Evolutionary conservation across 768 basidiomycete species (phyloP), one percentile per base, ranked within the genome.

Genomic region (Russula earlei): DNA sequence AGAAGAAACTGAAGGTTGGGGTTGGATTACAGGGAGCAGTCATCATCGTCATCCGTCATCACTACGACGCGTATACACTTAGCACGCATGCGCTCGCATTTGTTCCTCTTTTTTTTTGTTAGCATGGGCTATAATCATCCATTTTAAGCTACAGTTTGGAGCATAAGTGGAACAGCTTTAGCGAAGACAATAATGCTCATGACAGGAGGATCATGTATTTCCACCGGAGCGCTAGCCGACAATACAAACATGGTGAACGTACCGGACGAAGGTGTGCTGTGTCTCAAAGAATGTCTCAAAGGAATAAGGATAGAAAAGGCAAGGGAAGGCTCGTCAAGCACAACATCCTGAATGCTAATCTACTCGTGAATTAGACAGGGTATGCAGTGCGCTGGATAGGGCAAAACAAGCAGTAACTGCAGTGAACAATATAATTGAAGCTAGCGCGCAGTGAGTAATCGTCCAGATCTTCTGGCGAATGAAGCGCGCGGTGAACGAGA

Each of bases 281-380:
- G 41, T 58, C 43, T 49, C 52, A 40, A n/a, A 31, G 36, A 53
- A 37, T 42, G 31, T 49, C 41, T 14, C 4, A 29, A 41, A 38
- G 3, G 34, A 44, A 58, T 58, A 58, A 58, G 33, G 36, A 58
- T 54, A 54, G 25, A 42, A 53, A 29, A 33, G 22, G 45, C 46
- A 48, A 53, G 51, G 33, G 37, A 29, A 38, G 20, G 51, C 25
- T 31, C 27, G 17, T 49, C n/a, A n/a, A n/a, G 47, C 52, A 48
- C 41, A 43, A 48, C 52, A 33, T 43, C 34, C 29, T 20, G 41
- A 38, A 49, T 52, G 36, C 45, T 54, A 37, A 43, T 11, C 40
- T 40, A 34, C 25, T 45, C 51, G 40, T 48, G 15, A 24, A 34
- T 31, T 19, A 33, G 40, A 40, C 5, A 37, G 52, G 56, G 51